These are phyloP conservation scores for Aspergillus incahuasiensis DNA, from an alignment of 495 filamentous ascomycete genomes.

Conservation along the genomic window DNA sequence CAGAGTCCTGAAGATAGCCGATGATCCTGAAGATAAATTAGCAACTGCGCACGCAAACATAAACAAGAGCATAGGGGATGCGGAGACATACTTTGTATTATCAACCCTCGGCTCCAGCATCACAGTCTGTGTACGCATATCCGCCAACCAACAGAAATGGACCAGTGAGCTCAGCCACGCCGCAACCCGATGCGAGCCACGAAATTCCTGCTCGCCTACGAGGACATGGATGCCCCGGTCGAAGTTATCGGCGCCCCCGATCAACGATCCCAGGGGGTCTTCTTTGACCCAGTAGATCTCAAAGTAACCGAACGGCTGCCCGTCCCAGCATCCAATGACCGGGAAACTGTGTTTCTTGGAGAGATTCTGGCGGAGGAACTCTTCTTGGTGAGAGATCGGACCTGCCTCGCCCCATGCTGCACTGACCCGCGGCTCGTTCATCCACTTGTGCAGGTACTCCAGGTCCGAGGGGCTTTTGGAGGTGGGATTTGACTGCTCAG, in stretches of 20 bases:
- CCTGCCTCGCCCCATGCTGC: conserved; percentile 75
- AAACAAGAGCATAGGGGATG: neutral
- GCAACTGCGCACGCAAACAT: neutral
- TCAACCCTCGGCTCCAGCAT: conserved; percentile 88
- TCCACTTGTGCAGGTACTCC: conserved; percentile 81
- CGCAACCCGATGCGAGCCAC: conserved; percentile 67
- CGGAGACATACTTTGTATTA: conserved; percentile 68
- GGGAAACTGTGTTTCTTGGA: conserved; percentile 75
- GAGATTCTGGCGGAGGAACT: conserved; percentile 63
- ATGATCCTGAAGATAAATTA: conserved; percentile 57
- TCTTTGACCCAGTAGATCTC: conserved; percentile 99
- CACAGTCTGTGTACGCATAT: conserved; percentile 76
- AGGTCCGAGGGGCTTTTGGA: conserved; percentile 51
- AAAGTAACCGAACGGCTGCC: conserved; percentile 93
- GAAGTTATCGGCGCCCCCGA: conserved; percentile 67
- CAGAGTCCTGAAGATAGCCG: conserved; percentile 63
- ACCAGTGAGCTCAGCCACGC: conserved; percentile 81
- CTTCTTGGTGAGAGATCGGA: conserved; percentile 56
- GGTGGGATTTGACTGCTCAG: conserved; percentile 19
- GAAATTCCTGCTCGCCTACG: conserved; percentile 88
- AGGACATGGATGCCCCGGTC: conserved; percentile 86
- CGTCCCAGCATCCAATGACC: conserved; percentile 89
- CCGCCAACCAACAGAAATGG: conserved; percentile 76
- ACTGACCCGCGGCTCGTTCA: conserved; percentile 79
- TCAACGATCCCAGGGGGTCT: conserved; percentile 64